Evolutionary conservation across 352 stramenopile genomes (phyloP).

Genomic region (Pythium monospermum): DNA sequence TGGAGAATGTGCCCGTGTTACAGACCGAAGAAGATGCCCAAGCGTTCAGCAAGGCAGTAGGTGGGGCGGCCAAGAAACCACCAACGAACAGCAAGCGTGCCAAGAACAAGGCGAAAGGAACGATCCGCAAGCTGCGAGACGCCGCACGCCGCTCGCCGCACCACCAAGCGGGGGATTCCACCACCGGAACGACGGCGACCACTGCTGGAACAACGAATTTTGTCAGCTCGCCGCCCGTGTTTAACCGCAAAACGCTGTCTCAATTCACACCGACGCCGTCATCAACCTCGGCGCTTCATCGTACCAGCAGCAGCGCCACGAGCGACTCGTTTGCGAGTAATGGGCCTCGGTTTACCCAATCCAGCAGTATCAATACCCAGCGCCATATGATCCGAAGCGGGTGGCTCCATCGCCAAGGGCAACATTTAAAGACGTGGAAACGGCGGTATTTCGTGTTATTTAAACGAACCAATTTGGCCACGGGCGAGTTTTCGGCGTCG

Average conservation of each 20-base stretch:
- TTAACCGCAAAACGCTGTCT: slow-evolving; percentile 1
- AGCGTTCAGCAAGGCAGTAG: slow-evolving; percentile 12
- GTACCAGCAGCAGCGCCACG: neutral
- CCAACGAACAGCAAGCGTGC: slow-evolving; percentile 34
- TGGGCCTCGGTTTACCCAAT: slow-evolving; percentile 25
- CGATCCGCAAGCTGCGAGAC: slow-evolving; percentile 22
- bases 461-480: slow-evolving; percentile 66
- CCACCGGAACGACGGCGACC: too few relatives aligned
- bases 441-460: slow-evolving; percentile 83
- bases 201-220: neutral
- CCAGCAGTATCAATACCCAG: slow-evolving; percentile 31
- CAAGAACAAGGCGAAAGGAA: slow-evolving; percentile 1
- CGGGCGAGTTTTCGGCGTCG: slow-evolving; percentile 62
- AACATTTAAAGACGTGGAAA: slow-evolving; percentile 77
- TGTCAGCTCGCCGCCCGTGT: neutral
- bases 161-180: too few relatives aligned
- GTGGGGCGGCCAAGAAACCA: slow-evolving; percentile 19
- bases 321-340: neutral
- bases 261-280: neutral
- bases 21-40: slow-evolving; percentile 58
- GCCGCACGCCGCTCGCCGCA: slow-evolving; percentile 18
- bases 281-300: neutral
- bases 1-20: slow-evolving; percentile 62
- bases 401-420: slow-evolving; percentile 30
- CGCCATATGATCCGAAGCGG: slow-evolving; percentile 27